Evolutionary conservation across 2,329 filamentous ascomycete species (phyloP).

Genomic region (Penicillium sp.): DNA sequence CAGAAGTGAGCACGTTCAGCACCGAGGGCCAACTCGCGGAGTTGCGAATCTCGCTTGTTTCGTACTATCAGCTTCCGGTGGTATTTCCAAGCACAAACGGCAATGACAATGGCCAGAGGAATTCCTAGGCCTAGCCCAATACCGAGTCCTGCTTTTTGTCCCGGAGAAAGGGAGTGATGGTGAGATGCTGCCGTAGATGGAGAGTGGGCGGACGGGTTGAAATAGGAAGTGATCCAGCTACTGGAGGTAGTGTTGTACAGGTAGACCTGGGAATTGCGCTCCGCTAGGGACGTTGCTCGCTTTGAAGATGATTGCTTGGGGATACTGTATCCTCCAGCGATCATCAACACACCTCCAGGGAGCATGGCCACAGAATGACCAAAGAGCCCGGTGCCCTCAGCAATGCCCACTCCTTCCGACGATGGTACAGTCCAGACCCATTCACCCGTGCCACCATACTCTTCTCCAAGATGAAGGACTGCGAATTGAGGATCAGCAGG

Average conservation of each 20-base stretch:
- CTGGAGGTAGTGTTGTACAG: constrained; percentile 65
- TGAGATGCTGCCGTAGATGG: constrained; percentile 13
- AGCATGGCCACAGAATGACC: constrained; percentile 65
- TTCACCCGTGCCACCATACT: constrained; percentile 60
- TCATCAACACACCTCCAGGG: constrained; percentile 63
- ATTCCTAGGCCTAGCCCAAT: constrained; percentile 67
- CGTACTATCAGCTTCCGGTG: constrained; percentile 50
- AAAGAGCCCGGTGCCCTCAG: constrained; percentile 55
- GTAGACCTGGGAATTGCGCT: constrained; percentile 50
- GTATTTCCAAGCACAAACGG: constrained; percentile 54
- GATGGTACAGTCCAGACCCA: constrained; percentile 50
- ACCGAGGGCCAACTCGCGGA: constrained; percentile 55
- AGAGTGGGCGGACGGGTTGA: constrained; percentile 42
- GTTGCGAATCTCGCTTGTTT: constrained; percentile 54
- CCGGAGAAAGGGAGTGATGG: constrained; percentile 29
- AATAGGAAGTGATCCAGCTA: constrained; percentile 60
- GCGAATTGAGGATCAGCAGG: constrained; percentile 81
- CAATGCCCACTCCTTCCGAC: constrained; percentile 39
- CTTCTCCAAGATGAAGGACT: constrained; percentile 72
- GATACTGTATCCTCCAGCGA: constrained; percentile 61
- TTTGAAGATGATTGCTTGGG: constrained; percentile 41
- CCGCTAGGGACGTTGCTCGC: constrained; percentile 34
- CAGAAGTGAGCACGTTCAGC: constrained; percentile 52
- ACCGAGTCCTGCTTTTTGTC: constrained; percentile 61
- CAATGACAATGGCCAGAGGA: constrained; percentile 51